phyloP scores from a whole-genome alignment of 768 basidiomycete species.

The Sarcomyxa edulis region DNA sequence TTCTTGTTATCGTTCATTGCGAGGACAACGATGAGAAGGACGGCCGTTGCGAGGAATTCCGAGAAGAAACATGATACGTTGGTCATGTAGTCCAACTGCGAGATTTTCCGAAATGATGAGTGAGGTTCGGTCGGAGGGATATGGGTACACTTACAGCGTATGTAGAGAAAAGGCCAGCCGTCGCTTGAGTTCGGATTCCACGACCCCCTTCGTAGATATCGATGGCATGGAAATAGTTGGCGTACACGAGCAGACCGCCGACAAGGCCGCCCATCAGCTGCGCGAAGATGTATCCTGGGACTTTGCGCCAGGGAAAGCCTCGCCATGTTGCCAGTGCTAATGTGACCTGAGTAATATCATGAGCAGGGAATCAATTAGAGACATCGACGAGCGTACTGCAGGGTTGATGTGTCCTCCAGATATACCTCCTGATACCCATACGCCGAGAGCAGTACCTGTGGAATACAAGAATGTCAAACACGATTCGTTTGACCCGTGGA shows the following conservation, averaged over 20 bases:
- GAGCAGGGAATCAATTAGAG: too few relatives aligned
- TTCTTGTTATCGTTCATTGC: slow-evolving; percentile 51
- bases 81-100: slow-evolving; percentile 33
- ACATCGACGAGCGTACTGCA: slow-evolving; percentile 39
- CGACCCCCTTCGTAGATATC: slow-evolving; percentile 55
- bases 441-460: slow-evolving; percentile 59
- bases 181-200: slow-evolving; percentile 49
- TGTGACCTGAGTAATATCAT: slow-evolving; percentile 31
- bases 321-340: slow-evolving; percentile 46
- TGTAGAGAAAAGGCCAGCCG: slow-evolving; percentile 55
- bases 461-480: too few relatives aligned
- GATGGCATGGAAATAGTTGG: slow-evolving; percentile 64
- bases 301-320: slow-evolving; percentile 55
- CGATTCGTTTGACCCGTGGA: too few relatives aligned
- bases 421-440: slow-evolving; percentile 60
- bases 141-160: slow-evolving; percentile 44
- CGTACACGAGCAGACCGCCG: slow-evolving; percentile 58
- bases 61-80: slow-evolving; percentile 34
- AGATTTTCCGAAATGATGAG: too few relatives aligned
- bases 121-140: too few relatives aligned
- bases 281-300: slow-evolving; percentile 48
- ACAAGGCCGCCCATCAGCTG: slow-evolving; percentile 61
- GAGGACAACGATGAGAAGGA: slow-evolving; percentile 51
- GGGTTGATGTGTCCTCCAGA: slow-evolving; percentile 78
- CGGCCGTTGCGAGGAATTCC: slow-evolving; percentile 48